These are phyloP conservation scores for Penicillium bialowiezense DNA, from an alignment of 495 filamentous ascomycete species.

Conservation along the genomic window DNA sequence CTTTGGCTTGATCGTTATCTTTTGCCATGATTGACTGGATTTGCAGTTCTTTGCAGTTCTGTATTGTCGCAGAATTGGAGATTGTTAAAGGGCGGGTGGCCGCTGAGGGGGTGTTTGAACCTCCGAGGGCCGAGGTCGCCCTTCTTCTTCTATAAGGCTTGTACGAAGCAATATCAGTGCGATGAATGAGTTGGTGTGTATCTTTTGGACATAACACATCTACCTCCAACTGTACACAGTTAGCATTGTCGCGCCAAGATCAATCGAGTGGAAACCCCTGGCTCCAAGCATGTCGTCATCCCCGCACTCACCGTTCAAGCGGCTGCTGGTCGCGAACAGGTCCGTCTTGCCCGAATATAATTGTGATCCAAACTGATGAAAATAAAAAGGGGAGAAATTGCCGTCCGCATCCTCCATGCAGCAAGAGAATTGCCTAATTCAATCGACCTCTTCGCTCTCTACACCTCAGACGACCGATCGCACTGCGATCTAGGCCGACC, in stretches of 20 bases:
- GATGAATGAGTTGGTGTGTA: background rate
- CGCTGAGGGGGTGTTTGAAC: slow-evolving; percentile 11
- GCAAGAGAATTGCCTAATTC: slow-evolving; percentile 47
- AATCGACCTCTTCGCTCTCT: slow-evolving; percentile 53
- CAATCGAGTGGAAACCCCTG: slow-evolving; percentile 4
- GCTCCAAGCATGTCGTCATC: slow-evolving; percentile 18
- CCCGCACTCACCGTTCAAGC: slow-evolving; percentile 40
- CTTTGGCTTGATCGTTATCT: slow-evolving; percentile 12
- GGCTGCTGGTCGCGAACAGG: slow-evolving; percentile 59
- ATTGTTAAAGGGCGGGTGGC: background rate
- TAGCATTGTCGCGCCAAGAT: too few species aligned
- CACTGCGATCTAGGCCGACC: slow-evolving; percentile 49
- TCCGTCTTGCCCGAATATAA: slow-evolving; percentile 15
- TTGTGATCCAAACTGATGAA: slow-evolving; percentile 7
- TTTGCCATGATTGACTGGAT: slow-evolving; percentile 18
- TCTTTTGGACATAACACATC: too few species aligned
- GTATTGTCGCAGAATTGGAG: background rate
- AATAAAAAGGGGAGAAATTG: slow-evolving; percentile 61
- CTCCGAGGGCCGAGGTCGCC: slow-evolving; percentile 19
- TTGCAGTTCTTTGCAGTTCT: too few species aligned
- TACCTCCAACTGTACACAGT: background rate
- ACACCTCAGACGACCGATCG: slow-evolving; percentile 50
- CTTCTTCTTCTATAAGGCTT: slow-evolving; percentile 6
- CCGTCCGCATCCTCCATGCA: slow-evolving; percentile 54
- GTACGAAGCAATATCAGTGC: background rate